Evolutionary conservation across 2,329 filamentous ascomycete genomes (phyloP).

Genomic region (Cladophialophora psammophila): DNA sequence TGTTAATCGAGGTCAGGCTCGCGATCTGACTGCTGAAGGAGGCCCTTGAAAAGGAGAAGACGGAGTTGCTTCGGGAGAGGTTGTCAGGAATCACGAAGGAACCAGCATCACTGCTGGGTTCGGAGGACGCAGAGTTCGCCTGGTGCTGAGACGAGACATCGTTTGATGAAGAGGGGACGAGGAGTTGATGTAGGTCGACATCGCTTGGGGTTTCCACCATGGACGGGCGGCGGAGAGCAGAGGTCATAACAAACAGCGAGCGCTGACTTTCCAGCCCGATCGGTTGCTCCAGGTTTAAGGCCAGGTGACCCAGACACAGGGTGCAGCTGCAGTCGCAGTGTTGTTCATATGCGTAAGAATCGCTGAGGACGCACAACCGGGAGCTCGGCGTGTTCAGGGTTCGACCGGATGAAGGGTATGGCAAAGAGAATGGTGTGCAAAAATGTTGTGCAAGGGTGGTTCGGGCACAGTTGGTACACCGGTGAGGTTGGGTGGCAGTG

Average conservation of each 20-base stretch:
- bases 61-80: conserved; percentile 75
- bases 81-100: conserved; percentile 55
- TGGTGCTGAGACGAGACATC: conserved; percentile 34
- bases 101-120: conserved; percentile 43
- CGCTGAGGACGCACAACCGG: background rate
- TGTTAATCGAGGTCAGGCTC: conserved; percentile 86
- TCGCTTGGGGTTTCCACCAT: conserved; percentile 42
- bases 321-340: conserved; percentile 17
- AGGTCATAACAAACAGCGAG: conserved; percentile 36
- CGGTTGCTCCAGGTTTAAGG: conserved; percentile 16
- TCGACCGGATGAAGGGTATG: background rate
- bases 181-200: conserved; percentile 41
- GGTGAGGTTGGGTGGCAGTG: background rate
- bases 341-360: conserved; percentile 28
- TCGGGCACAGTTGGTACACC: background rate
- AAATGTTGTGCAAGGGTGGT: background rate
- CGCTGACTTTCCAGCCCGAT: conserved; percentile 19
- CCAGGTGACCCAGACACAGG: conserved; percentile 21
- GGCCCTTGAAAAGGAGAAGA: conserved; percentile 89
- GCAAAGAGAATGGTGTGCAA: background rate
- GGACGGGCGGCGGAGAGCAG: conserved; percentile 36
- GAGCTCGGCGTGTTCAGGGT: conserved; percentile 1
- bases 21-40: conserved; percentile 94
- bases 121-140: conserved; percentile 36
- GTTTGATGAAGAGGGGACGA: conserved; percentile 38